phyloP scores from a whole-genome alignment of 768 basidiomycete genomes.

The Suillus subaureus region DNA sequence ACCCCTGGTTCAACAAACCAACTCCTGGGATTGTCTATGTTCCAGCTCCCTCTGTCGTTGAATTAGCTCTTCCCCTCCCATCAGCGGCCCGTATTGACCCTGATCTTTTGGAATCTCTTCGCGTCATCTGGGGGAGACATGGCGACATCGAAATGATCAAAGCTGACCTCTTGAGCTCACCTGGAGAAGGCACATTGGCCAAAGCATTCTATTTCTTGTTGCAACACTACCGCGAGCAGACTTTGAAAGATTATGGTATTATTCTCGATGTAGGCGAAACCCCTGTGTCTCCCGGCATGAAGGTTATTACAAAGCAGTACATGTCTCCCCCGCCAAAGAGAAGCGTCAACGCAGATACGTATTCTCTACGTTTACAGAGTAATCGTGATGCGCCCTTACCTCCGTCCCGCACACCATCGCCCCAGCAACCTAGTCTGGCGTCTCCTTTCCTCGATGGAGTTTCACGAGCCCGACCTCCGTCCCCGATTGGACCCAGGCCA shows the following conservation, averaged over 20 bases:
- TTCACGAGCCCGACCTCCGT: slow-evolving; percentile 46
- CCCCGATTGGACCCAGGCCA: slow-evolving; percentile 55
- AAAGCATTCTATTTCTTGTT: slow-evolving; percentile 92
- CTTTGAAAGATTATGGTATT: slow-evolving; percentile 55
- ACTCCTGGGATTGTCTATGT: slow-evolving; percentile 52
- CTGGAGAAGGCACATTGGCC: slow-evolving; percentile 70
- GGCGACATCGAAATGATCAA: slow-evolving; percentile 60
- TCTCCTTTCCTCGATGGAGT: slow-evolving; percentile 21
- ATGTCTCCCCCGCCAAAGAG: slow-evolving; percentile 41
- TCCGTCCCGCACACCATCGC: slow-evolving; percentile 34
- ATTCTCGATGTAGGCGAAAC: slow-evolving; percentile 37
- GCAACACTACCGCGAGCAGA: slow-evolving; percentile 70
- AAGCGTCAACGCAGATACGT: slow-evolving; percentile 17
- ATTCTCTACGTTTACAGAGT: slow-evolving; percentile 23
- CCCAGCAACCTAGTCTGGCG: slow-evolving; percentile 15
- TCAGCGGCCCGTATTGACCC: slow-evolving; percentile 72
- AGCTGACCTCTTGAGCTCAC: slow-evolving; percentile 67
- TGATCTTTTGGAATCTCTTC: slow-evolving; percentile 76
- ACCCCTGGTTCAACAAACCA: slow-evolving; percentile 76
- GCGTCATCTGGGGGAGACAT: slow-evolving; percentile 83
- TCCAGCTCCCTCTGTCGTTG: slow-evolving; percentile 61
- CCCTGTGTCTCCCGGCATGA: slow-evolving; percentile 23
- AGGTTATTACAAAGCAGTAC: slow-evolving; percentile 44
- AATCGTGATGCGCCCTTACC: slow-evolving; percentile 29
- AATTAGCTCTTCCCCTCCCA: slow-evolving; percentile 69